These are phyloP conservation scores for Colletotrichum cuscutae DNA, from an alignment of 2,329 filamentous ascomycete species.

Conservation along the genomic window DNA sequence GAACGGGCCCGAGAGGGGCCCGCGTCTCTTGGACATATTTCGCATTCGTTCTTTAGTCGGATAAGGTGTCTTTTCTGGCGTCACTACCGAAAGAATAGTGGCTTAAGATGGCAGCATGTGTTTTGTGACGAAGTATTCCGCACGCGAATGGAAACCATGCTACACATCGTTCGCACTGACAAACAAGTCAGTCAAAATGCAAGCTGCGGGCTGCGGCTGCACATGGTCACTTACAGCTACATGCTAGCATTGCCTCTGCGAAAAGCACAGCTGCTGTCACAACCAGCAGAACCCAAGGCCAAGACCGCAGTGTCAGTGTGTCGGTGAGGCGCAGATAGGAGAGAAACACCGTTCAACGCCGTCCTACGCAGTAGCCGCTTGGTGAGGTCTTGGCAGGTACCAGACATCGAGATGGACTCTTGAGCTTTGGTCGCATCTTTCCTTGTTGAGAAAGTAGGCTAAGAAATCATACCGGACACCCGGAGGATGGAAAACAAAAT, in stretches of 20 bases:
- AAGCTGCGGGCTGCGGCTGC: constrained; percentile 14
- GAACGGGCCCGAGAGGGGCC: constrained; percentile 11
- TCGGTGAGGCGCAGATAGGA: constrained; percentile 24
- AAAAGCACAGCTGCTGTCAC: not conserved
- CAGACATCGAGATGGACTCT: constrained; percentile 3
- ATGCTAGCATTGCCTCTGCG: not conserved
- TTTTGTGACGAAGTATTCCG: not conserved
- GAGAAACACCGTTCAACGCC: constrained; percentile 15
- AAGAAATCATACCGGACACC: constrained; percentile 16
- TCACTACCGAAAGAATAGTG: not conserved
- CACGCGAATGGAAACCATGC: not conserved
- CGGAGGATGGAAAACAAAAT: not conserved
- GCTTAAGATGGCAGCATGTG: not conserved
- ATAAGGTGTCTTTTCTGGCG: not conserved
- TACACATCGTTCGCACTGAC: not conserved
- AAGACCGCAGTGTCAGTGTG: constrained; percentile 23
- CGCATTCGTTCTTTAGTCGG: constrained; percentile 1
- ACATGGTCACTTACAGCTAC: not conserved
- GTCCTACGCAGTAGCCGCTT: constrained; percentile 30
- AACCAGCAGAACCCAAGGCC: constrained; percentile 2
- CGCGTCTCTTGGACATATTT: not conserved
- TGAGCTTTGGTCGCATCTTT: constrained; percentile 10
- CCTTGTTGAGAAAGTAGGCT: not conserved
- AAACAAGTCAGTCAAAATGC: not conserved
- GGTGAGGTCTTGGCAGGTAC: constrained; percentile 10